Percentiles rank a stretch among this genome's conserved stretches.
phyloP scores from a whole-genome alignment of 2,329 filamentous ascomycete genomes.

The Cadophora sp. region DNA sequence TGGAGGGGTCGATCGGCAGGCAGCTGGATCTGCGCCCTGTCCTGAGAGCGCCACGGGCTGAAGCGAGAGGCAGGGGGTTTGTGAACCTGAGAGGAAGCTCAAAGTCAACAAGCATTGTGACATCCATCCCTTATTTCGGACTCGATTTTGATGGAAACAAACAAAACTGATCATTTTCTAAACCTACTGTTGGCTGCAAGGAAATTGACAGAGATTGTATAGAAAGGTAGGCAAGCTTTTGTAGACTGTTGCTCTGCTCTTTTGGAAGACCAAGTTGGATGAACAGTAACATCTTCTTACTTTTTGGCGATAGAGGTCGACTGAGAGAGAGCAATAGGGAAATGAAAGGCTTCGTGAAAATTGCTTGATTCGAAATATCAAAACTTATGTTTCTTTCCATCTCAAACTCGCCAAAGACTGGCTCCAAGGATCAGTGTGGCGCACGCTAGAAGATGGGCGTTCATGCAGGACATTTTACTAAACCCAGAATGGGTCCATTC shows the following conservation, averaged over 20 bases:
- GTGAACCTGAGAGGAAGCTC: background rate
- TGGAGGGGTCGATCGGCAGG: background rate
- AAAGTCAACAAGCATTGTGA: background rate
- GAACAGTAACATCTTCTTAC: too few species aligned
- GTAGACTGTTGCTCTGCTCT: too few species aligned
- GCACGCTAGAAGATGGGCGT: background rate
- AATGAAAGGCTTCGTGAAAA: background rate
- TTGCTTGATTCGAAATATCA: background rate
- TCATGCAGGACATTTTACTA: background rate
- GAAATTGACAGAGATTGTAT: too few species aligned
- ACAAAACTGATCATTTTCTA: background rate
- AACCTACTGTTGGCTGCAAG: too few species aligned
- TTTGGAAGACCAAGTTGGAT: too few species aligned
- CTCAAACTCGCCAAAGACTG: background rate
- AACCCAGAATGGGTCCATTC: constrained; percentile 6
- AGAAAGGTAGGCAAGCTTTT: too few species aligned
- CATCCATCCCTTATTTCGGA: background rate
- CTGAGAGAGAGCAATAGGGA: background rate
- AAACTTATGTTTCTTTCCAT: too few species aligned
- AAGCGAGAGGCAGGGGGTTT: background rate
- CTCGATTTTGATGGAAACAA: background rate
- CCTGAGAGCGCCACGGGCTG: background rate
- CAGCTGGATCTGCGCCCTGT: constrained; percentile 1
- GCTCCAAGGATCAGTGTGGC: background rate
- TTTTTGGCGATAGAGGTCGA: background rate